Base-by-base conservation (phyloP, 192 early-diverging fungal species). In the Dispira simplex region DNA sequence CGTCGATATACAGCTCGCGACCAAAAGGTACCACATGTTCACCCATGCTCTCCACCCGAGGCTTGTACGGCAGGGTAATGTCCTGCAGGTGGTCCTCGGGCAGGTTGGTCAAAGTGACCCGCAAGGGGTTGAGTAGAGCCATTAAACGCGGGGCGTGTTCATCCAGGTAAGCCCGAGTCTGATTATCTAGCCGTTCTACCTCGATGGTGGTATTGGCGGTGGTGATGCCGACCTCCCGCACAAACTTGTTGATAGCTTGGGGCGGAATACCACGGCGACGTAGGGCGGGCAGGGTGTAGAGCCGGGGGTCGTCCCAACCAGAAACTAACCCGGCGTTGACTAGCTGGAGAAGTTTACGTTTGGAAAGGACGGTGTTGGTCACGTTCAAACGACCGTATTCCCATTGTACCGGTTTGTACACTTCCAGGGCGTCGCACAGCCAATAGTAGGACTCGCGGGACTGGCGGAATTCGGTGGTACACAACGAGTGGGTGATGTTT, bases 331-430 rank as follows among this genome's bases (percentile, higher is more conserved):
- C 76, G 53, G 88, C 86, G 56, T 83, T 85, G 67, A 92, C 89
- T 63, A 99, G 78, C 83, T 90, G 84, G 53, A 85, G 84, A 58
- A 99, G 84, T 83, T 97, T 98, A 64, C 97, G 87, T 83, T 99
- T 99, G 51, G 95, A 98, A 73, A 95, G 83, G 66, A 99, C 76
- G 1, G 92, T 95, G 78, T 92, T 86, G 53, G 92, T 90, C 62
- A 99, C 80, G 66, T 86, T 92, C 47, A 99, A 75, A 55, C 97
- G 84, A 46, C 93, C 93, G 66, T 91, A 98, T 76, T 99, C 97
- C 92, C 93, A 99, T 80, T 99, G 97, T 26, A 99, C 94, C 25
- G 97, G 97, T 78, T 99, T 99, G 81, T 99, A 99, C 2, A 99
- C 81, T 70, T 95, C 91, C 27, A 97, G 77, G 13, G 95, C 95